Conservation (phyloP, 768 basidiomycete genomes). For the Harrya chromipes region DNA sequence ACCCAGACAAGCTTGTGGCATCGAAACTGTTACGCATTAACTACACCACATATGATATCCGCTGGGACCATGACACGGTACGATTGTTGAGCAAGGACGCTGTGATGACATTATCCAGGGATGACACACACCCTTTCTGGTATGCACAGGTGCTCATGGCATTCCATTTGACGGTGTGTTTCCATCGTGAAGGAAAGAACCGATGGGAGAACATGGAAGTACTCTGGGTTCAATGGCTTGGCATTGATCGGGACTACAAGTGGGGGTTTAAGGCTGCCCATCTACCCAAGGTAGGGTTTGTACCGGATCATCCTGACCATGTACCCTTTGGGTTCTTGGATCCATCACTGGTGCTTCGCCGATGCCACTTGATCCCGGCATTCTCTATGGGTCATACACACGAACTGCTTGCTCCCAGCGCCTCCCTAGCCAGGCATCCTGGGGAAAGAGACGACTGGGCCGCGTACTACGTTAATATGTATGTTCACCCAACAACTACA, state of each 20-base stretch:
- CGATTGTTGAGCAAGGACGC: neutral
- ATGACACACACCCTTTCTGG: constrained; percentile 19
- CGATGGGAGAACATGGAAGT: constrained; percentile 8
- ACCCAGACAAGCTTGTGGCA: neutral
- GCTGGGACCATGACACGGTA: constrained; percentile 7
- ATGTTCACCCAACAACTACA: neutral
- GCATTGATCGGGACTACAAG: constrained; percentile 2
- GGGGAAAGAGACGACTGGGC: neutral
- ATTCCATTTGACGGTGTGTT: neutral
- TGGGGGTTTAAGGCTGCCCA: constrained; percentile 1
- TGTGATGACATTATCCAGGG: constrained; percentile 12
- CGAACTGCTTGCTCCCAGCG: neutral
- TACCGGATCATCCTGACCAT: neutral
- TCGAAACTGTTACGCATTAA: neutral
- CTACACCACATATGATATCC: constrained; percentile 21
- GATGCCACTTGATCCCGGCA: neutral
- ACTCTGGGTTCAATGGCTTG: neutral
- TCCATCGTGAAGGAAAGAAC: neutral
- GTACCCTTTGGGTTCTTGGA: neutral
- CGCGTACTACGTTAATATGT: constrained; percentile 4
- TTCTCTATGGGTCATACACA: neutral
- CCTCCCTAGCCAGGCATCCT: neutral
- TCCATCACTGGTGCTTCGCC: neutral
- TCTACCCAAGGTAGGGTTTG: constrained; percentile 17
- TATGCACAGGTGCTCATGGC: constrained; percentile 16